Percentiles rank a stretch among this genome's conserved stretches.
phyloP scores from a whole-genome alignment of 768 basidiomycete genomes.

The Gymnopilus dilepis region DNA sequence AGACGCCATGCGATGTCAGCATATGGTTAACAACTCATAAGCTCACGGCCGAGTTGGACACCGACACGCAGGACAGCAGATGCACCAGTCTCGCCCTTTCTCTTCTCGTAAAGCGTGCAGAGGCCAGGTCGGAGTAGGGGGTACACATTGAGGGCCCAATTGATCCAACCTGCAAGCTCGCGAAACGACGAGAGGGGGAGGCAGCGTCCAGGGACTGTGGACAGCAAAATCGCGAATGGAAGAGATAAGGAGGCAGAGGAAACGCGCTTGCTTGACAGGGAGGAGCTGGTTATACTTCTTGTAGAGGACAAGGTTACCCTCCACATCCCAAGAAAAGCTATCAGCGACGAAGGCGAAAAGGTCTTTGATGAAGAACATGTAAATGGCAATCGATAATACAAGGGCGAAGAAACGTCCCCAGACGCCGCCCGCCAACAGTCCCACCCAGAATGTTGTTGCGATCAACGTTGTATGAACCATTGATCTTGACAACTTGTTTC shows the following conservation, averaged over 20 bases:
- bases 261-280: constrained; percentile 34
- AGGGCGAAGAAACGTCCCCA: too few relatives aligned
- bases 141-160: constrained; percentile 46
- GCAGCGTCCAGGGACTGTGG: not conserved
- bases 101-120: constrained; percentile 38
- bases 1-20: constrained; percentile 22
- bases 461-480: constrained; percentile 28
- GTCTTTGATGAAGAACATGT: constrained; percentile 27
- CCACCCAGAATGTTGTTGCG: constrained; percentile 30
- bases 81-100: constrained; percentile 27
- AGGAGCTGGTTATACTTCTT: constrained; percentile 26
- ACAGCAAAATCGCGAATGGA: not conserved
- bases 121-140: constrained; percentile 41
- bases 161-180: constrained; percentile 40
- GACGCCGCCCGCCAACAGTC: not conserved
- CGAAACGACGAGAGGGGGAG: constrained; percentile 24
- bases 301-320: constrained; percentile 30
- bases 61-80: constrained; percentile 29
- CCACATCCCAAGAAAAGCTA: constrained; percentile 27
- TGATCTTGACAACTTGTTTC: constrained; percentile 37
- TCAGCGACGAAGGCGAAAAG: constrained; percentile 44
- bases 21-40: constrained; percentile 41
- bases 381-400: too few relatives aligned
- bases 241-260: constrained; percentile 36
- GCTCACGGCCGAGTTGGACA: constrained; percentile 28